Conservation (phyloP, 2,329 filamentous ascomycete species). For the Pezizomycotina sp. region DNA sequence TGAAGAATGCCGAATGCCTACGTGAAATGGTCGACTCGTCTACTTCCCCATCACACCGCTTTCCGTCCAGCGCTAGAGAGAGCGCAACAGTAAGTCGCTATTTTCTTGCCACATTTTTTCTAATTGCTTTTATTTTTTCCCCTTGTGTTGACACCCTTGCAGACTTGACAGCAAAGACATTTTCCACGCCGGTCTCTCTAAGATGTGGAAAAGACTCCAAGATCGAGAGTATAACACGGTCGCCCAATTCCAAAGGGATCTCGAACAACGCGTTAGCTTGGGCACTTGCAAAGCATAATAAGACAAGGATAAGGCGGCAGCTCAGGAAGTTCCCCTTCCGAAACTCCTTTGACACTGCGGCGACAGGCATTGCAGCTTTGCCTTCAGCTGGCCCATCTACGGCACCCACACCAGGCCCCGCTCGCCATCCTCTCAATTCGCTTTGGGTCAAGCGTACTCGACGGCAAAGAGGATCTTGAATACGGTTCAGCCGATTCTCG, state of each 20-base stretch:
- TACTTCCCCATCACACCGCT: constrained; percentile 77
- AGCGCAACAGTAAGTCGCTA: constrained; percentile 54
- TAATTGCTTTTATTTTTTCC: constrained; percentile 29
- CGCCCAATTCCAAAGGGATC: constrained; percentile 37
- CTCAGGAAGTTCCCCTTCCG: too few species aligned
- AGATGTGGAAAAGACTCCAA: constrained; percentile 39
- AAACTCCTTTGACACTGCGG: too few species aligned
- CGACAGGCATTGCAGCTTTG: constrained; percentile 7
- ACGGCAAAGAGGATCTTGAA: constrained; percentile 16
- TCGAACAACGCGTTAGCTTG: too few species aligned
- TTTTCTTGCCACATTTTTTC: constrained; percentile 4
- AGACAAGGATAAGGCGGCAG: too few species aligned
- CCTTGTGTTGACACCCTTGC: constrained; percentile 23
- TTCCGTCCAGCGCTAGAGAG: constrained; percentile 64
- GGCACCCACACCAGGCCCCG: too few species aligned
- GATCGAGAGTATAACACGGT: constrained; percentile 42
- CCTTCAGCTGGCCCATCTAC: too few species aligned
- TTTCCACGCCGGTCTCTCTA: constrained; percentile 38
- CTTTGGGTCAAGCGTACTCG: too few species aligned
- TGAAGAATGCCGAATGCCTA: constrained; percentile 60
- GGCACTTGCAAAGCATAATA: too few species aligned
- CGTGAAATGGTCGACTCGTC: constrained; percentile 68
- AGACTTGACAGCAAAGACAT: constrained; percentile 48
- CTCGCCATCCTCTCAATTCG: too few species aligned
- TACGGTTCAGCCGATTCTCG: constrained; percentile 17